phyloP scores from a whole-genome alignment of 2,329 filamentous ascomycete genomes.

The Chrysoporthe deuterocubensis region DNA sequence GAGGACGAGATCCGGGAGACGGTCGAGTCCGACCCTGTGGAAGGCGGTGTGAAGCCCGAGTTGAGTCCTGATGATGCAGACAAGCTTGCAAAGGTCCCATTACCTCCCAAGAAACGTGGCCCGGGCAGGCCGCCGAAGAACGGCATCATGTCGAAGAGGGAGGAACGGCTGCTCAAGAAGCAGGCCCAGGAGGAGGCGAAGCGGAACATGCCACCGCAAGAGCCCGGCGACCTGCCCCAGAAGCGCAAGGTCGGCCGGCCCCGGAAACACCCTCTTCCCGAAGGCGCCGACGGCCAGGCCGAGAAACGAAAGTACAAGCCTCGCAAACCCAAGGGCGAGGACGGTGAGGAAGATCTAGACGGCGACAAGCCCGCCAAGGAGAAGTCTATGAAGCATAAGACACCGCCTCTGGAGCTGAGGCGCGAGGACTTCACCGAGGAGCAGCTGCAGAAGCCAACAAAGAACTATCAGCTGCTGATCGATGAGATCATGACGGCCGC shows the following conservation, averaged over 20 bases:
- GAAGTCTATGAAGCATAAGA: constrained; percentile 66
- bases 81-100: constrained; percentile 31
- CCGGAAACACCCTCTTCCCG: constrained; percentile 64
- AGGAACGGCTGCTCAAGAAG: constrained; percentile 68
- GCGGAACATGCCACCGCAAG: constrained; percentile 54
- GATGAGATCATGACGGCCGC: constrained; percentile 62
- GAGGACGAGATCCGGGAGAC: constrained; percentile 38
- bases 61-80: constrained; percentile 37
- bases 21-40: constrained; percentile 37
- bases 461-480: constrained; percentile 65
- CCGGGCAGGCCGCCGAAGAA: constrained; percentile 84
- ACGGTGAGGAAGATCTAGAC: constrained; percentile 59
- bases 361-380: constrained; percentile 59
- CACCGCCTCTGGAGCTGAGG: constrained; percentile 60
- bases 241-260: constrained; percentile 70
- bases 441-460: constrained; percentile 64
- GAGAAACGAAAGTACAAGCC: constrained; percentile 72
- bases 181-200: constrained; percentile 55
- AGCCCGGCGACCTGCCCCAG: constrained; percentile 53
- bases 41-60: constrained; percentile 34
- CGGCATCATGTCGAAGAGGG: constrained; percentile 80
- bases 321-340: constrained; percentile 49
- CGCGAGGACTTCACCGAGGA: constrained; percentile 61
- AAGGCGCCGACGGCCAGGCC: constrained; percentile 55
- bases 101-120: constrained; percentile 69